Base-by-base conservation (phyloP, 495 filamentous ascomycete genomes). In the Glonium stellatum region DNA sequence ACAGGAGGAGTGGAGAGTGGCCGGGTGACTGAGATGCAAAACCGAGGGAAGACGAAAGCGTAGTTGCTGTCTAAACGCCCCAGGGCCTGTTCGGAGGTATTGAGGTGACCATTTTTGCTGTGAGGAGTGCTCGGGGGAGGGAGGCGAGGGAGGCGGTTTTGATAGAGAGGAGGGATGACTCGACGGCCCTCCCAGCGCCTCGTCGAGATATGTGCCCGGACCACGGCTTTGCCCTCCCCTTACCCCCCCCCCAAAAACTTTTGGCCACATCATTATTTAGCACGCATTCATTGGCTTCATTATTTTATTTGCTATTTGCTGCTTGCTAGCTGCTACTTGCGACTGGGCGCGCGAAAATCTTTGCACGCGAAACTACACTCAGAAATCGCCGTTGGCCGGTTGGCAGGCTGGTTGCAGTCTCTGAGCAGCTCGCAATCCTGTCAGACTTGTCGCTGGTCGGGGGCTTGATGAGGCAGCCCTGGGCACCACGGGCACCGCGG, bases 31-130 rank as follows among this genome's bases (percentile, higher is more conserved):
- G 23, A 25, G 31, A 21, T n/a, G 13, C n/a, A 51, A 35, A 18
- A 23, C 39, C 39, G 58, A 34, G 19, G 39, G 58, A 15, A 18
- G 35, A 63, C 57, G 27, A 41, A 41, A 62, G 59, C 55, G 54
- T 55, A 59, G 59, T 13, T 13, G 21, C 12, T 15, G 48, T 52
- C 21, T 15, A 52, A 52, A 44, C 18, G 2, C 3, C 60, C 41
- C 27, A 41, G 60, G 57, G 52, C 60, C 54, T 57, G 60, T 39
- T 46, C 12, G 44, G 35, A 18, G 64, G 57, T 60, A 67, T 67
- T 15, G 52, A 57, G 60, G 54, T 37, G 27, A 54, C 23, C 64
- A 67, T 67, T 27, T n/a, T 54, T 67, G 53, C 22, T 25, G 34
- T 23, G 53, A 37, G 21, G 53, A 31, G 34, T 55, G 12, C 21